phyloP scores from a whole-genome alignment of 129 eudicot species.

The Chrysanthemum seticuspe region DNA sequence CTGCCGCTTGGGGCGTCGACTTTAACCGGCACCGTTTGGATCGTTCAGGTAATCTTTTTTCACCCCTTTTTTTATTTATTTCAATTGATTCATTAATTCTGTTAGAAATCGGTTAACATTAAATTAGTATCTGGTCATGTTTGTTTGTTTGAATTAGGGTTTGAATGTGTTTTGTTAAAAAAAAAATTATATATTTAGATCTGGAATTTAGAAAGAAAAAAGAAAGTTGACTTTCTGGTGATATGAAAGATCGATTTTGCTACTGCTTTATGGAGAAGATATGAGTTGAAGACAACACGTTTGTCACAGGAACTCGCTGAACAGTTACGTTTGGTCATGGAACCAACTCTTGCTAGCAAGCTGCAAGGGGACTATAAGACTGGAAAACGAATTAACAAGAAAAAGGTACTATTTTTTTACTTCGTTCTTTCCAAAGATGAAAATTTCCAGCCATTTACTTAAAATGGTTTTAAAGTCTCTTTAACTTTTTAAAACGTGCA shows the following conservation, averaged over 20 bases:
- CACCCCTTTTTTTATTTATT: too few relatives aligned
- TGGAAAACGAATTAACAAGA: slow-evolving; percentile 94
- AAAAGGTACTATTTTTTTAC: slow-evolving; percentile 52
- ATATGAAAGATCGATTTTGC: slow-evolving; percentile 54
- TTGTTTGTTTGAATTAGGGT: too few relatives aligned
- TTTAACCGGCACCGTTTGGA: slow-evolving; percentile 35
- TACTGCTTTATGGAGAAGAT: slow-evolving; percentile 74
- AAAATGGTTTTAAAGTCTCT: neutral
- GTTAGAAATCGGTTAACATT: too few relatives aligned
- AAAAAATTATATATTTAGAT: too few relatives aligned
- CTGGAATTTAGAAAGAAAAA: too few relatives aligned
- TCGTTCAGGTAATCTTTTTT: slow-evolving; percentile 31
- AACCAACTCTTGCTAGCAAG: slow-evolving; percentile 98
- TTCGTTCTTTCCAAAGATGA: neutral
- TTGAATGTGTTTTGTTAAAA: too few relatives aligned
- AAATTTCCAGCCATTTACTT: neutral
- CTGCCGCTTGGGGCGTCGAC: slow-evolving; percentile 49
- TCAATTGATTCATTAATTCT: too few relatives aligned
- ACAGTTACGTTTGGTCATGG: slow-evolving; percentile 92
- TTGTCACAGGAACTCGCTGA: slow-evolving; percentile 93
- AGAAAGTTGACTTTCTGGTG: slow-evolving; percentile 23
- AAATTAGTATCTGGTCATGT: too few relatives aligned
- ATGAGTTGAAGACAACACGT: slow-evolving; percentile 71
- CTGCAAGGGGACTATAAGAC: slow-evolving; percentile 94
- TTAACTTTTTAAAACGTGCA: neutral